Evolutionary conservation across 2,329 filamentous ascomycete genomes (phyloP), one percentile per base, ranked within the genome.

Genomic region (Plectosphaerella cucumerina): DNA sequence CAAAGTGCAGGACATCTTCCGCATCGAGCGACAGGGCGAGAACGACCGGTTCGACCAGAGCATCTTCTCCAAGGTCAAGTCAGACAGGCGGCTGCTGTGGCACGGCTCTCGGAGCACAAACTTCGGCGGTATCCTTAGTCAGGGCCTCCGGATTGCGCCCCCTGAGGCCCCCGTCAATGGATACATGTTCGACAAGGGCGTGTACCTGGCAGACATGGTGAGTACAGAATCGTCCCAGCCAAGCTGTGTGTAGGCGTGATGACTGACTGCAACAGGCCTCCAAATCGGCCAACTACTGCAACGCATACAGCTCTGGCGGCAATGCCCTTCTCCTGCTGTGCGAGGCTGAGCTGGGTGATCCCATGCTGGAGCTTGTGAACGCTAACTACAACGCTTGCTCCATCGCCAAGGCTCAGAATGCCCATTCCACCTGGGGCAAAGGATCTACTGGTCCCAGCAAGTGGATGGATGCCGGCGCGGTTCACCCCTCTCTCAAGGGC

Each of bases 141-240:
- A 96, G 67, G 91, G 91, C 57, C 79, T 96, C 6, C 87, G 90
- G n/a, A 96, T 96, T 57, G 91, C 91, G 6, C 91, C 91, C 0
- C 86, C 87, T 0, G 86, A 95, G 66, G 90, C 90, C 0, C 91
- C 90, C 0, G 84, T 84, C 0, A 80, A 77, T 5, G 89, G 89
- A 1, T 91, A 93, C 72, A 93, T 93, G 87, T 96, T 95, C 58
- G 90, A 87, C 51, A 95, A 95, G 67, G 90, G 90, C 43, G 87
- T 96, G 44, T 96, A 96, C 63, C 79, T 96, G 2, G 90, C 90
- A 3, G 90, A 95, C 61, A 91, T 91, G 77, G 39, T 42, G 20
- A 6, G 39, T 42, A 4, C n/a, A 18, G n/a, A 5, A 6, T 12
- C 2, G 6, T 20, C n/a, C 6, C 10, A 9, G n/a, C 6, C n/a